Percentiles rank a stretch among this genome's conserved stretches.
Conservation (phyloP, 1,284 basidiomycete genomes). For the Leccinum variabile region DNA sequence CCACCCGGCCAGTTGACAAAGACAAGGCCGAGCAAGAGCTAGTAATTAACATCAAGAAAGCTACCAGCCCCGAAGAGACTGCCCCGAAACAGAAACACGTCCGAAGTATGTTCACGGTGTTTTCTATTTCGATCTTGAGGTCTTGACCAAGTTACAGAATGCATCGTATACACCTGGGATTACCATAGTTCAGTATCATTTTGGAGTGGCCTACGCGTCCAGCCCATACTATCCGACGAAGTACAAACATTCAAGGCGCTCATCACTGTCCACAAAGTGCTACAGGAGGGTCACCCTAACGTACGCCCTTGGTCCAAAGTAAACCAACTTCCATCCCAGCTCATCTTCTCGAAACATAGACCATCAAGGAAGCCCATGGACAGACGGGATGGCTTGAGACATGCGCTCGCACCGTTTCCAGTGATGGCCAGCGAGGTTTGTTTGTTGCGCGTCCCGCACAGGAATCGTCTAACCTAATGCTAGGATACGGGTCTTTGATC, state of each 20-base stretch:
- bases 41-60: constrained; percentile 93
- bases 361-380: constrained; percentile 92
- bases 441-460: constrained; percentile 3
- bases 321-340: constrained; percentile 5
- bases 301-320: constrained; percentile 49
- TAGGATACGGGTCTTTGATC: constrained; percentile 90
- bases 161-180: constrained; percentile 98
- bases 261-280: constrained; percentile 92
- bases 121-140: constrained; percentile 3
- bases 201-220: constrained; percentile 93
- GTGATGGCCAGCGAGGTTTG: constrained; percentile 77
- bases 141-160: constrained; percentile 56
- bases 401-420: constrained; percentile 83
- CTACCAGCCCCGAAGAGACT: constrained; percentile 88
- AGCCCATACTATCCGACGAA: constrained; percentile 93
- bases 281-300: constrained; percentile 93
- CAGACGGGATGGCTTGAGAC: constrained; percentile 97
- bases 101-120: constrained; percentile 66
- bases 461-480: constrained; percentile 11
- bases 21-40: constrained; percentile 95
- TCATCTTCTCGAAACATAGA: constrained; percentile 48
- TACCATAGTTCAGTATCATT: constrained; percentile 97
- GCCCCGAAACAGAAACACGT: constrained; percentile 98
- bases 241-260: constrained; percentile 96
- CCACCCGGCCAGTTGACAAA: constrained; percentile 94